Conservation (phyloP, 352 stramenopile genomes). For the Phytophthora pinifolia region DNA sequence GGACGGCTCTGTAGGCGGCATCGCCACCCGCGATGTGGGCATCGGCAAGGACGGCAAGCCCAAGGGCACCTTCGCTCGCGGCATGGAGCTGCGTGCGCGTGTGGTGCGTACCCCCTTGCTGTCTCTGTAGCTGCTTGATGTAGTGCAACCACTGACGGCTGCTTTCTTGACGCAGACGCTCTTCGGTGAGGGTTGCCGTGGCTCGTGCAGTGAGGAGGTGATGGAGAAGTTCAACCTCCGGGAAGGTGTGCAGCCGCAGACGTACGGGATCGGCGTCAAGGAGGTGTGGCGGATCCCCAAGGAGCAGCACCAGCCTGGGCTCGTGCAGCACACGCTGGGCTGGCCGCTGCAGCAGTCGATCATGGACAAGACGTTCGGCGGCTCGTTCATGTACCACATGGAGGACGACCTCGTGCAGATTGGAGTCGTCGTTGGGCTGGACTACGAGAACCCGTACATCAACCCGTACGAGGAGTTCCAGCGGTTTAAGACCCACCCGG, state of each 20-base stretch:
- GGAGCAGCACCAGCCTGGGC: conserved; percentile 93
- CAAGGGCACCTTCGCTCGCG: conserved; percentile 97
- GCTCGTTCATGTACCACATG: conserved; percentile 99
- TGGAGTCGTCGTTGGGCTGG: conserved; percentile 96
- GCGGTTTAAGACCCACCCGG: conserved; percentile 98
- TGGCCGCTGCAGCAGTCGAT: conserved; percentile 94
- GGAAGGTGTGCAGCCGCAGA: conserved; percentile 91
- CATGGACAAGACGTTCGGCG: conserved; percentile 96
- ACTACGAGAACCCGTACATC: conserved; percentile 99
- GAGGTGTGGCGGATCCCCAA: conserved; percentile 94
- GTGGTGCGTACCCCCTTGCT: conserved; percentile 39
- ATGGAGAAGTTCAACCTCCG: conserved; percentile 97
- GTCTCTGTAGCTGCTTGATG: too few relatives aligned
- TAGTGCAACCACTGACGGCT: conserved; percentile 5
- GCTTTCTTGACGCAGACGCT: conserved; percentile 84
- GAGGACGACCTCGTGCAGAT: conserved; percentile 94
- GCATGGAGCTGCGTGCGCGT: conserved; percentile 96
- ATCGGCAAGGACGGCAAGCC: conserved; percentile 95
- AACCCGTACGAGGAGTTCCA: conserved; percentile 99
- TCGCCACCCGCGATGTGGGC: conserved; percentile 98
- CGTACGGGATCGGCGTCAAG: conserved; percentile 99
- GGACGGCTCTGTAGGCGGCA: conserved; percentile 87
- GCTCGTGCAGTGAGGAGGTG: conserved; percentile 96
- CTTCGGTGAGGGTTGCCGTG: conserved; percentile 97
- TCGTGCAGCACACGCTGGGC: conserved; percentile 98